These are phyloP conservation scores for Akanthomyces muscarius DNA, from an alignment of 2,329 filamentous ascomycete genomes.

Conservation along the genomic window DNA sequence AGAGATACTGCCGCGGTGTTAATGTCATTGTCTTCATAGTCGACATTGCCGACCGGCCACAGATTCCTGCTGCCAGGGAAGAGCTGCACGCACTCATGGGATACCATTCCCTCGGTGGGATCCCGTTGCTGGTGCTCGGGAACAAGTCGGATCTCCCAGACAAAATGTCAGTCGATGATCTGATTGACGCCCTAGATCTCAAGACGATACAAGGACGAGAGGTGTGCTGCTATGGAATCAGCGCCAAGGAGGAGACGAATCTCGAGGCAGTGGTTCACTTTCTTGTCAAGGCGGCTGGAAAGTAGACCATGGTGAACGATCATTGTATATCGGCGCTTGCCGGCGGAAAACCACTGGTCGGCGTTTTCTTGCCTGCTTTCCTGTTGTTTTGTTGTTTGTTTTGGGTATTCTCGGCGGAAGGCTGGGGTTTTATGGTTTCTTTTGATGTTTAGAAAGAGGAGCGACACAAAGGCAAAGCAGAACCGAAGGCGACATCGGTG, in stretches of 20 bases:
- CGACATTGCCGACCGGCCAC: constrained; percentile 81
- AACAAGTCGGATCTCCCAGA: constrained; percentile 96
- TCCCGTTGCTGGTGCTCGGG: constrained; percentile 87
- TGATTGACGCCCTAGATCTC: constrained; percentile 89
- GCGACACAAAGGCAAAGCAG: constrained; percentile 17
- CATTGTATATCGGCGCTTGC: constrained; percentile 10
- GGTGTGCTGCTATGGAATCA: constrained; percentile 98
- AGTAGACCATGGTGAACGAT: constrained; percentile 36
- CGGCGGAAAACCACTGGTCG: background rate
- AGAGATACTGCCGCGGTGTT: constrained; percentile 94
- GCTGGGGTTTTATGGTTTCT: constrained; percentile 5
- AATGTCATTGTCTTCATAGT: constrained; percentile 99
- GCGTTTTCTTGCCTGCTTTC: constrained; percentile 5
- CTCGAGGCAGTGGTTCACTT: constrained; percentile 95
- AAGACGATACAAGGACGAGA: constrained; percentile 87
- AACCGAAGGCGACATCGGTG: constrained; percentile 18
- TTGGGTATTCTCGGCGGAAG: constrained; percentile 12
- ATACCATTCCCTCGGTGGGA: constrained; percentile 79
- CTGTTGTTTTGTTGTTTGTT: background rate
- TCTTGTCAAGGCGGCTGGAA: constrained; percentile 84
- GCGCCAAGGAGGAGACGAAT: constrained; percentile 97
- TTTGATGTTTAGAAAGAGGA: constrained; percentile 16
- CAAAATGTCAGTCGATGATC: constrained; percentile 86
- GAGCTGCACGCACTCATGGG: constrained; percentile 87
- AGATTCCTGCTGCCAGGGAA: constrained; percentile 80